Evolutionary conservation across 2,329 filamentous ascomycete species (phyloP).

Genomic region (Chrysoporthe austroafricana): DNA sequence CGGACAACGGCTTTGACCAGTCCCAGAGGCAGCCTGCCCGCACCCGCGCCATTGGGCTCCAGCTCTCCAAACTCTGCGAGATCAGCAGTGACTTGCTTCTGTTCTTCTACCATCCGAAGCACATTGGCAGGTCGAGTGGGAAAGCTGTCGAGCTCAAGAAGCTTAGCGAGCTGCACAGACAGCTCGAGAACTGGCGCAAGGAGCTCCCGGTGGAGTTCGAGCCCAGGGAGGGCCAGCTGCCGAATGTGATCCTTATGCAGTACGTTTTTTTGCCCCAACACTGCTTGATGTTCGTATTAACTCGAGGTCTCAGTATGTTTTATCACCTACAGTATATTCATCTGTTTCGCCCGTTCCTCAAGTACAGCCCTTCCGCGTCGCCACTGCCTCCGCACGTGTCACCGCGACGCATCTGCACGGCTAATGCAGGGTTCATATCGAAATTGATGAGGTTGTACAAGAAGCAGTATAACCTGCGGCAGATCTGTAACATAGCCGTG

Average conservation of each 20-base stretch:
- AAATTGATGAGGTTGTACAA: constrained; percentile 96
- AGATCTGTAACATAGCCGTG: constrained; percentile 95
- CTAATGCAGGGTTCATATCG: constrained; percentile 86
- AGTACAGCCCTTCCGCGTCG: constrained; percentile 80
- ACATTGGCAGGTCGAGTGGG: constrained; percentile 65
- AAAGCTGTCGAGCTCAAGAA: constrained; percentile 89
- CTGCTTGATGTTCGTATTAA: neutral
- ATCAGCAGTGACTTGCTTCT: constrained; percentile 90
- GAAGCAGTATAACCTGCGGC: constrained; percentile 83
- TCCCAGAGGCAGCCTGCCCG: constrained; percentile 78
- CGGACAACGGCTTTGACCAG: constrained; percentile 77
- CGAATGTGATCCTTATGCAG: constrained; percentile 81
- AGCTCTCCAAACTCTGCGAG: constrained; percentile 83
- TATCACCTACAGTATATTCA: constrained; percentile 95
- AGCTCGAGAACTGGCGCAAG: constrained; percentile 87
- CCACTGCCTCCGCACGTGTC: constrained; percentile 87
- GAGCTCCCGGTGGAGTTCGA: constrained; percentile 85
- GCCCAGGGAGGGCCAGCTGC: constrained; percentile 84
- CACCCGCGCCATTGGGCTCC: constrained; percentile 79
- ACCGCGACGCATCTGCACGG: constrained; percentile 86
- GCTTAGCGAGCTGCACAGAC: constrained; percentile 86
- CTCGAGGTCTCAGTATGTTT: constrained; percentile 75
- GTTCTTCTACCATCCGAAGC: constrained; percentile 86
- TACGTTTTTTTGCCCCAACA: constrained; percentile 57
- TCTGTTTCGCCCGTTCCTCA: constrained; percentile 91